Evolutionary conservation across 1,284 basidiomycete species (phyloP), one percentile per base, ranked within the genome.

Genomic region (Cystobasidium slooffiae): DNA sequence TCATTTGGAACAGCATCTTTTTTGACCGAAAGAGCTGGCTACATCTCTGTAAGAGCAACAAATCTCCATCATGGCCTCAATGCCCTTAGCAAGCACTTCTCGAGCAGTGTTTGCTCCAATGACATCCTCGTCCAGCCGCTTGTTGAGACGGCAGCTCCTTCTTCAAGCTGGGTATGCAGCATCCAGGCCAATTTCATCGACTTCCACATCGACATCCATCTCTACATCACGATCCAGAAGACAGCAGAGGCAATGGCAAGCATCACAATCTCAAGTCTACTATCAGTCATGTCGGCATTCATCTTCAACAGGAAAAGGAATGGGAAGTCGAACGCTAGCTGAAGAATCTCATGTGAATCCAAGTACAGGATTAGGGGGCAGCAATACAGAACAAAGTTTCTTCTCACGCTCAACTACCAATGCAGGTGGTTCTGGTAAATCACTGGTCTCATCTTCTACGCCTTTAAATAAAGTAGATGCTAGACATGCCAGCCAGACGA

Each of bases 301-400:
- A 64, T 64, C 46, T 4, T 64, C 46, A 64, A 64, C 62, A 64
- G 44, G 49, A 14, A 64, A 47, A 64, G 46, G 49, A 49, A 64
- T 64, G 62, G 44, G 46, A 39, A 52, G 31, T 59, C 22, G 56
- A 41, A 24, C 56, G 3, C n/a, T 59, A 41, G 37, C 56, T 41
- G 56, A 59, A 59, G 56, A 59, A 43, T 41, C 37, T 59, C 56
- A 59, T n/a, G 39, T 59, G 16, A 59, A 59, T 59, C 56, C 56
- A 59, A 59, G 37, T 4, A 59, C 56, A 41, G 56, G 56, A 59
- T n/a, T 59, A 59, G 56, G 56, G 41, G 56, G 56, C 39, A 59
- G 56, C 18, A 59, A 59, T 43, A 59, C 56, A 43, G 56, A 59
- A 41, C 37, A 59, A 41, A 31, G 22, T 18, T 43, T 59, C 9